Evolutionary conservation across 164 flowering plant genomes (phyloP).

Genomic region (Protea cynaroides): DNA sequence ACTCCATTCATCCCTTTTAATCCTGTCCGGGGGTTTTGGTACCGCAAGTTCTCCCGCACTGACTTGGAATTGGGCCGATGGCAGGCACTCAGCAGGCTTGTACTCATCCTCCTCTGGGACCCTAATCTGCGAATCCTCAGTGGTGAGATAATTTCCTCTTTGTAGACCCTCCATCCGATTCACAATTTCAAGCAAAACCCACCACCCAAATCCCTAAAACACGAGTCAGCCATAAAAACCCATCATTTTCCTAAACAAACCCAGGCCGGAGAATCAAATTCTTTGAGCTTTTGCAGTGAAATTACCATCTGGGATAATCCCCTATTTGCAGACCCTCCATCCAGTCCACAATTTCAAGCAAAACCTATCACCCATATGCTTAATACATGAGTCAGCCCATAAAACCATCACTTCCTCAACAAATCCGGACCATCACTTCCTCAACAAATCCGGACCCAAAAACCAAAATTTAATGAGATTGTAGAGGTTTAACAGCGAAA

Average conservation of each 20-base stretch:
- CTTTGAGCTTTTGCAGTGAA: not conserved
- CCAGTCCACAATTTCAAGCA: not conserved
- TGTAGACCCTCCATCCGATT: not conserved
- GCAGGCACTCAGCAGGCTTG: not conserved
- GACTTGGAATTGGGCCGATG: not conserved
- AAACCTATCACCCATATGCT: conserved; percentile 5
- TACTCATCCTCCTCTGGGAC: not conserved
- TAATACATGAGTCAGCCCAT: not conserved
- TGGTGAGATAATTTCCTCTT: not conserved
- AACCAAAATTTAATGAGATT: not conserved
- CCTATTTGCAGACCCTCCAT: not conserved
- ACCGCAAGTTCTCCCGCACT: conserved; percentile 4
- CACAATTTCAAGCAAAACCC: conserved; percentile 2
- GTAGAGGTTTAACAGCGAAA: not conserved
- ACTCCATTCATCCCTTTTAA: conserved; percentile 27
- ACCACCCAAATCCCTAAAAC: conserved; percentile 4
- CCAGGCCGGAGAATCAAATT: not conserved
- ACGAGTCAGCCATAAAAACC: not conserved
- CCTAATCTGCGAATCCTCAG: not conserved
- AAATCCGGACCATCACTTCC: not conserved
- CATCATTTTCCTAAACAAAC: not conserved
- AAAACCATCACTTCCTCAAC: not conserved
- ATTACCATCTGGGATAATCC: not conserved
- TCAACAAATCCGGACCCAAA: not conserved
- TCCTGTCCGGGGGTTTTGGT: conserved; percentile 12